Evolutionary conservation across 176 grass and related monocot species (phyloP).

Genomic region (Musa troglodytarum): DNA sequence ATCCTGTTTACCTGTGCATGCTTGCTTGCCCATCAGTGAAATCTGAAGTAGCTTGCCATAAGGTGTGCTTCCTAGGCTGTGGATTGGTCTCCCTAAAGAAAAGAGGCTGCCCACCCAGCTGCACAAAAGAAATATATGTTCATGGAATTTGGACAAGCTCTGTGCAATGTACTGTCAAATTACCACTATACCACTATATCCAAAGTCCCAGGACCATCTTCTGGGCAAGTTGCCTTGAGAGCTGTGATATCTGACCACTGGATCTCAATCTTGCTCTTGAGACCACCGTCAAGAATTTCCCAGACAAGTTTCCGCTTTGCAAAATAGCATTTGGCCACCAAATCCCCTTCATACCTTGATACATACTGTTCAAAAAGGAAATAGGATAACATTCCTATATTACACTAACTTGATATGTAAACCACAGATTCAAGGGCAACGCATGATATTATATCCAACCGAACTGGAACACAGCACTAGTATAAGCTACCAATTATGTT

Average conservation of each 20-base stretch:
- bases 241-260: slow-evolving; percentile 61
- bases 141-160: background rate
- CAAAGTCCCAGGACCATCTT: slow-evolving; percentile 44
- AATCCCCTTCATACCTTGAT: slow-evolving; percentile 61
- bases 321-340: slow-evolving; percentile 76
- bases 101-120: slow-evolving; percentile 49
- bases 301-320: slow-evolving; percentile 77
- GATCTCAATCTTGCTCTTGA: slow-evolving; percentile 81
- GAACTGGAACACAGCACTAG: background rate
- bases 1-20: slow-evolving; percentile 35
- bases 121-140: slow-evolving; percentile 16
- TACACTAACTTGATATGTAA: background rate
- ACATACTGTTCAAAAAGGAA: slow-evolving; percentile 28
- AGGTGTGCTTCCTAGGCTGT: slow-evolving; percentile 77
- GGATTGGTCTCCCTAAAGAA: slow-evolving; percentile 73
- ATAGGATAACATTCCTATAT: background rate
- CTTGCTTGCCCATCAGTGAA: slow-evolving; percentile 65
- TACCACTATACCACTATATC: slow-evolving; percentile 40
- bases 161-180: background rate
- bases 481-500: too few species aligned
- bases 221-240: slow-evolving; percentile 44
- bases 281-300: slow-evolving; percentile 54
- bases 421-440: background rate
- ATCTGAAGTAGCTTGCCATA: slow-evolving; percentile 58
- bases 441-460: background rate